These are phyloP conservation scores for Gnetum montanum DNA, from an alignment of 75 land plant genomes.

Conservation along the genomic window DNA sequence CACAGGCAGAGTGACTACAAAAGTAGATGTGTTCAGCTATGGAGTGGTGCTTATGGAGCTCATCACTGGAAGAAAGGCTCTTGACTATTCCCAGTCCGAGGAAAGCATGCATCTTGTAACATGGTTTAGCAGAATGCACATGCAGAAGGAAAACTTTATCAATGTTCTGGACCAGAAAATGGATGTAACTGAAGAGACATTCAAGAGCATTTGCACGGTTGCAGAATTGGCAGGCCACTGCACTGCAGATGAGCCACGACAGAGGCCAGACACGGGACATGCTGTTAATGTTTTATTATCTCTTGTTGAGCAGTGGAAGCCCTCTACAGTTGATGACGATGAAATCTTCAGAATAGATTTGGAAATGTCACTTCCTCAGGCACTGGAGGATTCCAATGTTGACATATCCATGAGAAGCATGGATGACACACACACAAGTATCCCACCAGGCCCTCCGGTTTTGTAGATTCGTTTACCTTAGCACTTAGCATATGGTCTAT, in stretches of 20 bases:
- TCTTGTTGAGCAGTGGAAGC: conserved; percentile 52
- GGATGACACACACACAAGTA: conserved; percentile 60
- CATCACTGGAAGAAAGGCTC: conserved; percentile 63
- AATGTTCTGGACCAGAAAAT: conserved; percentile 38
- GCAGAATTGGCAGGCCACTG: conserved; percentile 54
- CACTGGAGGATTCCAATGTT: conserved; percentile 5
- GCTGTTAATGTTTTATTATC: conserved; percentile 55
- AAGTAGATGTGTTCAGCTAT: conserved; percentile 81
- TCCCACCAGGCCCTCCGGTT: conserved; percentile 68
- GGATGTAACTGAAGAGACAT: conserved; percentile 23
- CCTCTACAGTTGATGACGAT: conserved; percentile 23
- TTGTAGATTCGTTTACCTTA: conserved; percentile 69
- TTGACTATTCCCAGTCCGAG: conserved; percentile 64
- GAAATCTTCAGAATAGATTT: conserved; percentile 31
- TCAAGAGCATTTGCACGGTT: conserved; percentile 25
- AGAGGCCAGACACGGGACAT: conserved; percentile 57
- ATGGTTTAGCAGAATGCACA: conserved; percentile 60
- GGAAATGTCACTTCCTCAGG: conserved; percentile 18
- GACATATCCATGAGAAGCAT: conserved; percentile 15
- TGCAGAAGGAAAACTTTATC: conserved; percentile 39
- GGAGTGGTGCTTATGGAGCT: conserved; percentile 89
- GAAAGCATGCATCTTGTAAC: conserved; percentile 78
- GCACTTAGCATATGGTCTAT: conserved; percentile 42
- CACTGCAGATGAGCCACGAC: conserved; percentile 39
- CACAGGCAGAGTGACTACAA: conserved; percentile 72